Evolutionary conservation across 176 grass and related monocot genomes (phyloP).

Genomic region (Musa itinerans): DNA sequence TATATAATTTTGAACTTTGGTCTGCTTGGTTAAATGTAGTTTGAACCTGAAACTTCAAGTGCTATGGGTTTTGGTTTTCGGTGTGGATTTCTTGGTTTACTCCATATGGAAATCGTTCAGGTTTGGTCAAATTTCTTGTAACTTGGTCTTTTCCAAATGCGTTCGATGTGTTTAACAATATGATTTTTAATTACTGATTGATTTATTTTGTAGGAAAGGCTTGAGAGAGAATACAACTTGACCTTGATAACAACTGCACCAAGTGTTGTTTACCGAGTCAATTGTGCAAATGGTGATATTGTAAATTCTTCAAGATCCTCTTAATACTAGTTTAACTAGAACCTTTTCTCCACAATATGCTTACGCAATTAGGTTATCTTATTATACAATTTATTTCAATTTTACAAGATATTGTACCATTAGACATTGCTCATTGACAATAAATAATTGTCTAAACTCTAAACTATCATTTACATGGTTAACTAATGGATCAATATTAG

Average conservation of each 20-base stretch:
- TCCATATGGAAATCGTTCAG: slow-evolving; percentile 99
- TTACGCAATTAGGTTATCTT: background rate
- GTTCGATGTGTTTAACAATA: slow-evolving; percentile 6
- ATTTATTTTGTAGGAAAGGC: slow-evolving; percentile 76
- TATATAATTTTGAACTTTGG: slow-evolving; percentile 1
- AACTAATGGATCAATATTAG: too few relatives aligned
- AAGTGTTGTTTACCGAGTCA: slow-evolving; percentile 92
- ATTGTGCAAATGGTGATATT: slow-evolving; percentile 59
- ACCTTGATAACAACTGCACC: slow-evolving; percentile 96
- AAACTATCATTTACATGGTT: too few relatives aligned
- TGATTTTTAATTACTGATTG: slow-evolving; percentile 3
- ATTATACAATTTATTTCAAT: background rate
- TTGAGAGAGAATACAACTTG: slow-evolving; percentile 95
- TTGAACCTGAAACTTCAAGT: slow-evolving; percentile 90
- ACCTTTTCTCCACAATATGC: background rate
- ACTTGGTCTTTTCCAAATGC: slow-evolving; percentile 17
- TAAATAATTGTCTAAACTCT: too few relatives aligned
- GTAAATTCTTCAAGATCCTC: slow-evolving; percentile 37
- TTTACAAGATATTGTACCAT: too few relatives aligned
- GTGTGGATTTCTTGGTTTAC: slow-evolving; percentile 90
- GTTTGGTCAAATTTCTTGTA: slow-evolving; percentile 31
- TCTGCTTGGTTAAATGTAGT: slow-evolving; percentile 40
- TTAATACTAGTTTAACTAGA: background rate
- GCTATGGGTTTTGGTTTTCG: slow-evolving; percentile 98
- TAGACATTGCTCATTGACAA: too few relatives aligned